These are phyloP conservation scores for Gastrodia elata DNA, from an alignment of 106 monocot genomes.

Conservation along the genomic window DNA sequence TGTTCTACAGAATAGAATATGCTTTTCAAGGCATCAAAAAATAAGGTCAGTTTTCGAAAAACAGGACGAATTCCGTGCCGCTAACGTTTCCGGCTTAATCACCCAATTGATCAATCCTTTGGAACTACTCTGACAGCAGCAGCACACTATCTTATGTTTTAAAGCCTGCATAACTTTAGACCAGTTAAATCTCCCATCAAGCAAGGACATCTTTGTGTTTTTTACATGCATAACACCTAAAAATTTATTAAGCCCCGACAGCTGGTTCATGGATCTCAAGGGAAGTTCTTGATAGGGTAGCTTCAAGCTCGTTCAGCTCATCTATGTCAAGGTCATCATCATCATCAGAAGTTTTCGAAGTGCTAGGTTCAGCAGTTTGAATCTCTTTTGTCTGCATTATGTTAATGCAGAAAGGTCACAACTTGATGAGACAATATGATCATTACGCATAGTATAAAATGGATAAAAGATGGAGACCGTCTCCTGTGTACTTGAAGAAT, in stretches of 20 bases:
- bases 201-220: not conserved
- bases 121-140: not conserved
- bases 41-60: not conserved
- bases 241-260: not conserved
- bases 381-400: constrained; percentile 28
- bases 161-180: not conserved
- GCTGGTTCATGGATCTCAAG: constrained; percentile 56
- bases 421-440: not conserved
- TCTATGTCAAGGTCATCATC: constrained; percentile 53
- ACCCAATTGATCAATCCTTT: not conserved
- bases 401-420: not conserved
- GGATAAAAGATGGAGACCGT: not conserved
- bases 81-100: not conserved
- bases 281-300: constrained; percentile 57
- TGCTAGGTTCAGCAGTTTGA: constrained; percentile 35
- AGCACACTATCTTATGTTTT: not conserved
- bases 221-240: too few relatives aligned
- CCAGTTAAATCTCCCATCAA: not conserved
- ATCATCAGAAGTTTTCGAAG: constrained; percentile 30
- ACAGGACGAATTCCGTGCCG: not conserved
- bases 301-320: constrained; percentile 91
- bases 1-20: not conserved
- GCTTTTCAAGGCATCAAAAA: not conserved
- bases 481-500: not conserved
- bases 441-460: not conserved